Evolutionary conservation across 2,329 filamentous ascomycete species (phyloP), one percentile per base, ranked within the genome.

Genomic region (Fusarium sp.): DNA sequence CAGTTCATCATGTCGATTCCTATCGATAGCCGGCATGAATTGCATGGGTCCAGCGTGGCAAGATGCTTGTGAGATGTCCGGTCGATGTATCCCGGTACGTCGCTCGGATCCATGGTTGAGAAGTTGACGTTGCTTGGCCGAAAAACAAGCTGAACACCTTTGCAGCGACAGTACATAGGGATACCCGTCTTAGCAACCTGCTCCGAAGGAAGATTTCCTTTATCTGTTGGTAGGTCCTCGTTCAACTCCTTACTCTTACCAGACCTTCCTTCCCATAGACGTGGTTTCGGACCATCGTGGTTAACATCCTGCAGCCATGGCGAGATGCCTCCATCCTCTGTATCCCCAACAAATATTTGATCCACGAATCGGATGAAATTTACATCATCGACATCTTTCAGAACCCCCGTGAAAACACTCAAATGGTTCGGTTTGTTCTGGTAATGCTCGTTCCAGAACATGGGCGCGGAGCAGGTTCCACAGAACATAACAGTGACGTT

Each of bases 271-370:
- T 56, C 65, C 80, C 78, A 82, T 1, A 75, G 60, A 10, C 68
- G 70, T 2, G 74, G 55, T 5, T 32, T 59, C 11, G 34, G 51
- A 1, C 77, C 79, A 45, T 79, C 75, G 1, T 67, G 56, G 42
- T 83, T 82, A 0, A 75, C 55, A 9, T 76, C 68, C 25, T 76
- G 77, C 7, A 87, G 70, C 84, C 84, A 88, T 2, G 79, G 72
- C 4, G 80, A 80, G 2, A 85, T 80, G 0, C 87, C 86, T 4
- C 86, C 86, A 69, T 89, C 86, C 3, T 79, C 28, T 1, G 86
- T 88, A 58, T 88, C 85, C 2, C 75, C 80, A 1, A 87, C 77
- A 59, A 82, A 86, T 5, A 84, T 80, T 57, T 86, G 82, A 3
- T 78, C 62, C 1, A 51, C 66, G 40, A 80, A 76, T 13, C 68